Evolutionary conservation across 2,329 filamentous ascomycete genomes (phyloP).

Genomic region (Colletotrichum truncatum): DNA sequence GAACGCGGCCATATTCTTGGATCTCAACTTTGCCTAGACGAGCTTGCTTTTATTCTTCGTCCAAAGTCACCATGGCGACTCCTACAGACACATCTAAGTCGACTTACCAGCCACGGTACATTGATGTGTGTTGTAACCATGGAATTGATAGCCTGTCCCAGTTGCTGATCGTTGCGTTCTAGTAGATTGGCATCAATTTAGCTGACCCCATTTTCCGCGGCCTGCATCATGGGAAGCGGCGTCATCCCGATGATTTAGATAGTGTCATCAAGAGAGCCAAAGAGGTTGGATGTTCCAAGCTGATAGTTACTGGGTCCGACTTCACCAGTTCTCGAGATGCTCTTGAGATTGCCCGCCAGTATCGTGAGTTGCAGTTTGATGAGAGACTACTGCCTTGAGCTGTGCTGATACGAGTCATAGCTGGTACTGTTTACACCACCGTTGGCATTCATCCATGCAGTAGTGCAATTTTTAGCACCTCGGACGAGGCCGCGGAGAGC

Average conservation of each 20-base stretch:
- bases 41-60: not conserved
- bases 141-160: too few relatives aligned
- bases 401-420: conserved; percentile 51
- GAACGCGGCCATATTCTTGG: not conserved
- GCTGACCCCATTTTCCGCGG: conserved; percentile 92
- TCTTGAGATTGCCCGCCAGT: conserved; percentile 75
- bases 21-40: not conserved
- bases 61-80: conserved; percentile 13
- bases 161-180: conserved; percentile 12
- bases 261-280: conserved; percentile 82
- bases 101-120: conserved; percentile 61
- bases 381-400: not conserved
- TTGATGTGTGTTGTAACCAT: conserved; percentile 61
- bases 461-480: conserved; percentile 77
- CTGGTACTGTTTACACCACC: conserved; percentile 86
- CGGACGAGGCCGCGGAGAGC: conserved; percentile 53
- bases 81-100: conserved; percentile 22
- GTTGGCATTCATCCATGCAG: conserved; percentile 95
- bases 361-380: conserved; percentile 67
- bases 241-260: conserved; percentile 77
- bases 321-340: conserved; percentile 81
- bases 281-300: conserved; percentile 83
- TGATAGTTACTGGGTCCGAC: conserved; percentile 94
- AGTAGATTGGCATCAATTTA: conserved; percentile 91
- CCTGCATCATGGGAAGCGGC: conserved; percentile 80